Percentiles rank a stretch among this genome's conserved stretches.
These are phyloP conservation scores for Kentomonas sorsogonicus DNA, from an alignment of 208 protist genomes.

Conservation along the genomic window DNA sequence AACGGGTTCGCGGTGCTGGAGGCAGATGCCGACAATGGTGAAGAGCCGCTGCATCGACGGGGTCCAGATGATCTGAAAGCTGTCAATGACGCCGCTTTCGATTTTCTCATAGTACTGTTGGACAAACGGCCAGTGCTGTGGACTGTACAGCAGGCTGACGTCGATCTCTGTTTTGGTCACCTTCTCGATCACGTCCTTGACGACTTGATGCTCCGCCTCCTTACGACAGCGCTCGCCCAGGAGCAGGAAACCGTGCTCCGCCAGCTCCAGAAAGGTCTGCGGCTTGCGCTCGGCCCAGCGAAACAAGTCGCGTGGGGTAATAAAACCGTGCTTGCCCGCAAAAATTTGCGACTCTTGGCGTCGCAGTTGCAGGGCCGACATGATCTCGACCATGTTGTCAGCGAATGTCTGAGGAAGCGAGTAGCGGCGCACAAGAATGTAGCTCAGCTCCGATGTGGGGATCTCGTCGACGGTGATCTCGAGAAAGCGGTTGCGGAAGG, in stretches of 20 bases:
- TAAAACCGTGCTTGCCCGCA: constrained; percentile 97
- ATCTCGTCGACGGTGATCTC: constrained; percentile 99
- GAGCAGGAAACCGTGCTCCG: constrained; percentile 97
- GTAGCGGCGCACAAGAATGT: constrained; percentile 95
- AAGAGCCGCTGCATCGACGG: constrained; percentile 95
- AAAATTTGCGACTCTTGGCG: constrained; percentile 96
- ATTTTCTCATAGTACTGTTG: constrained; percentile 58
- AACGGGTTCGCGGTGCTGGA: constrained; percentile 94
- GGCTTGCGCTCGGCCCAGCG: constrained; percentile 97
- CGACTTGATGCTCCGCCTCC: constrained; percentile 91
- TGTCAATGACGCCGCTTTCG: constrained; percentile 57
- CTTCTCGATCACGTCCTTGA: constrained; percentile 90
- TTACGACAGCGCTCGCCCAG: constrained; percentile 97
- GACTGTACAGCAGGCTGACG: constrained; percentile 65
- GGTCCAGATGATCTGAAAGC: constrained; percentile 96
- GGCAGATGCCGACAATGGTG: constrained; percentile 92
- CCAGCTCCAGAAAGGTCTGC: constrained; percentile 91
- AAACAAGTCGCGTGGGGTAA: constrained; percentile 99
- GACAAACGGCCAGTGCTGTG: constrained; percentile 82
- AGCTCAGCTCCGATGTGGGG: constrained; percentile 94
- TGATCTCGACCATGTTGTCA: constrained; percentile 93
- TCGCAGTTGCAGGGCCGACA: constrained; percentile 94
- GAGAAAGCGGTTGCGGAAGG: constrained; percentile 99
- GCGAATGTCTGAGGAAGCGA: constrained; percentile 90
- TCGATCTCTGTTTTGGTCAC: constrained; percentile 65